Base-by-base conservation (phyloP, 2,329 filamentous ascomycete species). In the Colletotrichum cereale region DNA sequence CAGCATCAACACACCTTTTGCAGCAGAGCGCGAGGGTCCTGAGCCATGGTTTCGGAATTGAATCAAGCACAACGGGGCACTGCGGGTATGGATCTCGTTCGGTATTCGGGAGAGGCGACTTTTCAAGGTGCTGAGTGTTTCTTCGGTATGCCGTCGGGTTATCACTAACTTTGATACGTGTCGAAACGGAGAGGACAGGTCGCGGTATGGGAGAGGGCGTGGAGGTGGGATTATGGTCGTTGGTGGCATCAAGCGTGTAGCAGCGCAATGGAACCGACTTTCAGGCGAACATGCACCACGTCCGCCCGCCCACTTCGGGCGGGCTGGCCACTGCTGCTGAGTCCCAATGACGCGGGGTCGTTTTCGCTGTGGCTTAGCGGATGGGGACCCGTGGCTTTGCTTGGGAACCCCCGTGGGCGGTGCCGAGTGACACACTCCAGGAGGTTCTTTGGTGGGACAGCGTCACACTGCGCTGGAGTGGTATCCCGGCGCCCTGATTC, bases 21-120 rank as follows among this genome's bases (percentile, higher is more conserved):
- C 58, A 96, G 86, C 68, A 96, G 86, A 75, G 90, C 91, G 80
- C 92, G 90, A 73, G 93, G 93, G 81, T 96, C 93, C 86, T 92
- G 90, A 74, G 91, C 86, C 92, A 95, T 95, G 73, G 47, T 70
- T 66, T 83, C 78, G 70, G 26, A 68, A 52, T 56, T 52, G 6
- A 48, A 62, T 40, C 24, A 42, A 52, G 56, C 42, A 57, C 44
- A 12, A 29, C 36, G 60, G 21, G 48, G 52, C 11, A n/a, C 42
- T 52, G 34, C 21, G 29, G 31, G 16, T 47, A 34, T 40, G 47
- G 26, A n/a, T 62, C 21, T 62, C 60, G 60, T 29, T 62, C 34
- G 60, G 24, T 53, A 31, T 38, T 68, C 58, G 58, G 65, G 34
- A 16, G 14, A 38, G 12, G 5, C 21, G n/a, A 29, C 8, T 34